Conservation (phyloP, 148 eudicot genomes). For the Persicaria tinctoria region DNA sequence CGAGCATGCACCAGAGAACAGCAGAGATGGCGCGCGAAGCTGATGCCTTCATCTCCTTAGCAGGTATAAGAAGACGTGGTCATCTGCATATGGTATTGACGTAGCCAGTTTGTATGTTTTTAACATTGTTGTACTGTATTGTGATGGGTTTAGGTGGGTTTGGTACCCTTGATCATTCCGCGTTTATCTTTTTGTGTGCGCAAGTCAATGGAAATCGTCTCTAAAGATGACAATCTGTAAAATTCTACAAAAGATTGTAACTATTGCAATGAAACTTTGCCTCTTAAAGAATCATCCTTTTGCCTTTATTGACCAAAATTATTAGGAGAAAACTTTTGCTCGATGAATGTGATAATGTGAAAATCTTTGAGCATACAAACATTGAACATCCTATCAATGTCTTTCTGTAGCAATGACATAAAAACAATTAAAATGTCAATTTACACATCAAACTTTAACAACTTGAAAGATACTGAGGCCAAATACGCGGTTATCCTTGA, state of each 20-base stretch:
- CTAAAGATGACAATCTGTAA: neutral
- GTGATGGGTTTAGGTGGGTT: constrained; percentile 60
- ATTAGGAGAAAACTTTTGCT: neutral
- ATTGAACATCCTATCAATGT: too few relatives aligned
- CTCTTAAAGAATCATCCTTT: neutral
- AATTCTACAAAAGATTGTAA: neutral
- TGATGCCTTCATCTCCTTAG: constrained; percentile 91
- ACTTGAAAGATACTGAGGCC: neutral
- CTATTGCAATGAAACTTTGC: neutral
- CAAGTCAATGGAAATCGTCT: neutral
- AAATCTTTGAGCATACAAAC: neutral
- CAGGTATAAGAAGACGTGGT: constrained; percentile 37
- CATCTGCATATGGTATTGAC: neutral
- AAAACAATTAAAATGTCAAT: too few relatives aligned
- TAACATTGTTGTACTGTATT: neutral
- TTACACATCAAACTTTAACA: neutral
- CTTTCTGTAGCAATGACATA: too few relatives aligned
- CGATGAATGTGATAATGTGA: neutral
- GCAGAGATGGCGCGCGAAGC: constrained; percentile 99
- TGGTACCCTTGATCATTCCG: constrained; percentile 54
- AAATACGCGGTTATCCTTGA: constrained; percentile 29
- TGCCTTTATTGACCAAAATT: constrained; percentile 5
- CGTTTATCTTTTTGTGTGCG: neutral
- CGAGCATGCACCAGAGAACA: constrained; percentile 93
- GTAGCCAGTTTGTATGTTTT: neutral